Evolutionary conservation across 805 yeast genomes (phyloP).

Genomic region (Ogataea methanolica): DNA sequence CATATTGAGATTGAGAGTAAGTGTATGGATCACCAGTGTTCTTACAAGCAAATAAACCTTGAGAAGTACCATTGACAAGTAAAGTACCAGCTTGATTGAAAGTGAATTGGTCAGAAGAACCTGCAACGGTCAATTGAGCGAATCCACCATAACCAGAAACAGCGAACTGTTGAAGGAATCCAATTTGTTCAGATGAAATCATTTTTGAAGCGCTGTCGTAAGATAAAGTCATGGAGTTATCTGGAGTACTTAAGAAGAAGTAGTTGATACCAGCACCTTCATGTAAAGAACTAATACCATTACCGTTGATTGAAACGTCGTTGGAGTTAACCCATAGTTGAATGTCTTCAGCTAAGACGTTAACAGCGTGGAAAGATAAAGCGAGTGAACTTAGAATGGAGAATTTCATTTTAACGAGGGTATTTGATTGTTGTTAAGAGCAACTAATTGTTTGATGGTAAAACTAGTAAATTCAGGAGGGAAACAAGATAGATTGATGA

Average conservation of each 20-base stretch:
- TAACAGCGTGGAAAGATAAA: conserved; percentile 3
- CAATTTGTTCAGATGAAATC: not conserved
- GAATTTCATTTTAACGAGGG: conserved; percentile 3
- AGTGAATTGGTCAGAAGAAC: conserved; percentile 1
- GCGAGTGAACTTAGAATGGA: conserved; percentile 3
- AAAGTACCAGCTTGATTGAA: conserved; percentile 18
- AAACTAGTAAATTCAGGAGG: no score
- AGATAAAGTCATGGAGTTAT: conserved; percentile 4
- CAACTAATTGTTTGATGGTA: no score
- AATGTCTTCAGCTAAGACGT: conserved; percentile 9
- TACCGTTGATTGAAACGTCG: conserved; percentile 22
- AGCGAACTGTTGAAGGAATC: conserved; percentile 4
- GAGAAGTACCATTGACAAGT: conserved; percentile 25
- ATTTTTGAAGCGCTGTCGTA: no score
- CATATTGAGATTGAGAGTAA: conserved; percentile 27
- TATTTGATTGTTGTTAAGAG: no score
- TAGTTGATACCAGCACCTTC: conserved; percentile 46
- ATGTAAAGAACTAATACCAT: conserved; percentile 31
- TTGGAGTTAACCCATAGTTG: conserved; percentile 23
- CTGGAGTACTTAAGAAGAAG: conserved; percentile 28
- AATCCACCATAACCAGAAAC: conserved; percentile 1
- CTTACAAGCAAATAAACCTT: conserved; percentile 35
- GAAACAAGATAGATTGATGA: no score
- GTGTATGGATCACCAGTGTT: conserved; percentile 39
- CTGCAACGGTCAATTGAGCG: conserved; percentile 3